These are phyloP conservation scores for Coniosporium apollinis DNA, from an alignment of 495 filamentous ascomycete genomes.

Conservation along the genomic window DNA sequence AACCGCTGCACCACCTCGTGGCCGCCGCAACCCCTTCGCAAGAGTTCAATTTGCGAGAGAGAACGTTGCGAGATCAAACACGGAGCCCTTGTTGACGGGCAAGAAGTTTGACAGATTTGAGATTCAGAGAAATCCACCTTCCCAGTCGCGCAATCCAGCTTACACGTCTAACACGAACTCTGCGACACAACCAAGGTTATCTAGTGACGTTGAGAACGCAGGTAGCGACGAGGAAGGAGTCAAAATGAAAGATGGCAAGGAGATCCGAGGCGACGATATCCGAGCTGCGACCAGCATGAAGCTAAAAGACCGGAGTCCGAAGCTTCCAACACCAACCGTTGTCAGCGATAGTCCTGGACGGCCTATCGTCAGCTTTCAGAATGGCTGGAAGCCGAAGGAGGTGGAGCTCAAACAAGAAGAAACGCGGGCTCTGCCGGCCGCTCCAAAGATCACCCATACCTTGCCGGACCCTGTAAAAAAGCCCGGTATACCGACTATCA, in stretches of 20 bases:
- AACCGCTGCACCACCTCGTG: slow-evolving; percentile 6
- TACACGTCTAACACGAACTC: slow-evolving; percentile 48
- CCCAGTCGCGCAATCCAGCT: slow-evolving; percentile 53
- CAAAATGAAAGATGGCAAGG: slow-evolving; percentile 49
- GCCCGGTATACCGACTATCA: slow-evolving; percentile 18
- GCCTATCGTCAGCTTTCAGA: slow-evolving; percentile 87
- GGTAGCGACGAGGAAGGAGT: slow-evolving; percentile 4
- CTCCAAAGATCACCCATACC: slow-evolving; percentile 1
- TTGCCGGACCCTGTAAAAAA: not conserved
- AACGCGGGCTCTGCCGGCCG: too few relatives aligned
- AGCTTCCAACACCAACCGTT: slow-evolving; percentile 66
- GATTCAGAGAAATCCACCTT: slow-evolving; percentile 61
- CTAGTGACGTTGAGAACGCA: slow-evolving; percentile 5
- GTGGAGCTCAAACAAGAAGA: slow-evolving; percentile 22
- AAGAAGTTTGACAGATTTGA: slow-evolving; percentile 49
- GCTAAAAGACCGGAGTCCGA: slow-evolving; percentile 67
- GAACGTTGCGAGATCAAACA: slow-evolving; percentile 14
- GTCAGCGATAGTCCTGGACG: slow-evolving; percentile 72
- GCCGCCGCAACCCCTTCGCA: slow-evolving; percentile 24
- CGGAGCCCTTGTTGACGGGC: slow-evolving; percentile 20
- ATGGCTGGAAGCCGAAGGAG: slow-evolving; percentile 52
- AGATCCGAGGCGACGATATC: slow-evolving; percentile 75
- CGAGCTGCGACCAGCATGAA: slow-evolving; percentile 79
- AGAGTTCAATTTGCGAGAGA: slow-evolving; percentile 19
- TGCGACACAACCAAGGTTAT: slow-evolving; percentile 14